Evolutionary conservation across 1,139 yeast species (phyloP).

Genomic region (Kurtzmaniella quercitrusa): DNA sequence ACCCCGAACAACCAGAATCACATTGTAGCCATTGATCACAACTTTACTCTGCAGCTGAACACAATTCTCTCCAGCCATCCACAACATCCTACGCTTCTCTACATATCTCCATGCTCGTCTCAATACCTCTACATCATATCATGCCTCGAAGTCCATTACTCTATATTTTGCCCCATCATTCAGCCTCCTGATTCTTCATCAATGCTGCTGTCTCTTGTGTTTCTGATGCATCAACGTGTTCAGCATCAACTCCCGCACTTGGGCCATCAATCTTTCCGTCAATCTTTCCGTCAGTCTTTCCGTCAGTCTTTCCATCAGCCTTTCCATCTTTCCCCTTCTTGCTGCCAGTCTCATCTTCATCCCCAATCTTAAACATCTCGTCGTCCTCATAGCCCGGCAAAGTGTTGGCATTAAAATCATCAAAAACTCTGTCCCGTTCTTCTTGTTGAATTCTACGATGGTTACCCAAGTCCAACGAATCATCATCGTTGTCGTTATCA

Average conservation of each 20-base stretch:
- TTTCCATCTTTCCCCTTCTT: slow-evolving; percentile 3
- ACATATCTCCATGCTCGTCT: background rate
- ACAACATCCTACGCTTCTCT: too few species aligned
- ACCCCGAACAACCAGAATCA: too few species aligned
- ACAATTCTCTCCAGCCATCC: background rate
- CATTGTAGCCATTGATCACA: too few species aligned
- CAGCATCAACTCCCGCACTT: background rate
- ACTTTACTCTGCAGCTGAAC: too few species aligned
- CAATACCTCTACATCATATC: background rate
- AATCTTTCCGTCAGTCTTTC: background rate
- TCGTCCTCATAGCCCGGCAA: slow-evolving; percentile 37
- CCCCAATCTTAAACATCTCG: slow-evolving; percentile 42
- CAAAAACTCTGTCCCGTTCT: slow-evolving; percentile 39
- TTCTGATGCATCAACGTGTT: background rate
- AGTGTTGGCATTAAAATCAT: slow-evolving; percentile 34
- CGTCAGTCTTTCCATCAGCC: background rate
- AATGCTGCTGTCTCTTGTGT: background rate
- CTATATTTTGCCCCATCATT: background rate
- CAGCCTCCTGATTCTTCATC: slow-evolving; percentile 1
- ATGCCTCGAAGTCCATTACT: background rate
- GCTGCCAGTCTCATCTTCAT: slow-evolving; percentile 27
- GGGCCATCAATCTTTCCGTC: slow-evolving; percentile 2
- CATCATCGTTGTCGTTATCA: slow-evolving; percentile 21
- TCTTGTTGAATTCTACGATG: slow-evolving; percentile 18
- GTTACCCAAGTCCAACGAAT: slow-evolving; percentile 23